Evolutionary conservation across 768 basidiomycete genomes (phyloP), one percentile per base, ranked within the genome.

Genomic region (Lentinula aciculospora): DNA sequence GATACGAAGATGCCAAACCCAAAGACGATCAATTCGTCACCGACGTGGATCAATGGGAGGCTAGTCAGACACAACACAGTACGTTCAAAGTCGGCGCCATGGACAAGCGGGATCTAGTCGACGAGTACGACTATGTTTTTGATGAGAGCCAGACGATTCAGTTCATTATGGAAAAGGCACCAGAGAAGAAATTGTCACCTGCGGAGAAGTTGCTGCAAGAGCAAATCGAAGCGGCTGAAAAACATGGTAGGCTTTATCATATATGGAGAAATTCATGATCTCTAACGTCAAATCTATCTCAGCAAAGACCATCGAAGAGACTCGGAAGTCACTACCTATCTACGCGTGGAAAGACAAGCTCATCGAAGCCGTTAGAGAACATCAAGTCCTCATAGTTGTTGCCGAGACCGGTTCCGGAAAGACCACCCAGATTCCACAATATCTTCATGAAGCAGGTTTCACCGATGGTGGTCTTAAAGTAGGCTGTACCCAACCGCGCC

Each of bases 391-490:
- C 62, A 94, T 99, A 58, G 94, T 99, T 48, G 94, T 97, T 50
- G 97, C 96, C 10, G 97, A 99, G 73, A 98, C 97, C 0, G 97
- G 97, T 23, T 98, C 97, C 2, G 97, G 97, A 34, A 99, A 99
- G 74, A 99, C 97, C 1, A 99, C 97, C 0, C 97, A 99, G 69
- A 78, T 99, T 3, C 96, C 97, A 0, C 97, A 99, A 68, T 99
- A 98, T 69, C 85, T 99, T 3, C 93, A 98, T 68, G 97, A 99
- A 75, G 95, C 94, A 3, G 97, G 97, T 6, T 99, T 90, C 73
- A 95, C 93, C 3, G 81, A 84, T 8, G 80, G 82, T 63, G 97
- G 97, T 15, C 78, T 83, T 68, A 97, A 94, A 69, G 79, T 99
- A 29, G 94, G 93, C 0, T 99, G 97, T 66, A 99, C 97, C 0